phyloP scores from a whole-genome alignment of 2,329 filamentous ascomycete species.

The Penicillium sp. region DNA sequence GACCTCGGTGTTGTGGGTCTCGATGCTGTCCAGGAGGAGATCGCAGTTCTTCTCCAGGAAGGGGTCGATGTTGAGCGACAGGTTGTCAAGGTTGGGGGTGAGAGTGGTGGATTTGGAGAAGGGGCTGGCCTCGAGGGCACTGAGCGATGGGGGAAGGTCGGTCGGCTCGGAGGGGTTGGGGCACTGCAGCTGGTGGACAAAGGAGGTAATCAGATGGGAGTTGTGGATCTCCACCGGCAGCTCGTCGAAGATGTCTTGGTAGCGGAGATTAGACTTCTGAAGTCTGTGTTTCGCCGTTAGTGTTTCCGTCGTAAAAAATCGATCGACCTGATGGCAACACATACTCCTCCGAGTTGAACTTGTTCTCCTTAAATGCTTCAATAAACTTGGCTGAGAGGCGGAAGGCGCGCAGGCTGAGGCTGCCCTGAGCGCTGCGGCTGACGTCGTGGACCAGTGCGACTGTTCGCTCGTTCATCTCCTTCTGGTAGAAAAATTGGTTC shows the following conservation, averaged over 20 bases:
- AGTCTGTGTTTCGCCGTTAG: slow-evolving; percentile 58
- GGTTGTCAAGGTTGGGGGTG: slow-evolving; percentile 81
- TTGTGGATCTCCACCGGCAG: slow-evolving; percentile 89
- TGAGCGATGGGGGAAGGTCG: slow-evolving; percentile 72
- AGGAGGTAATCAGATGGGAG: slow-evolving; percentile 92
- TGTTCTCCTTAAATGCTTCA: slow-evolving; percentile 89
- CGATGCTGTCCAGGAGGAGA: slow-evolving; percentile 91
- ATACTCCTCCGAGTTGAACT: slow-evolving; percentile 95
- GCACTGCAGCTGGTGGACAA: slow-evolving; percentile 84
- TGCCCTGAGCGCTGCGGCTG: slow-evolving; percentile 88
- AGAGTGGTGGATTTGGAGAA: slow-evolving; percentile 62
- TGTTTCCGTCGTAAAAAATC: neutral
- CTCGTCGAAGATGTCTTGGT: slow-evolving; percentile 91
- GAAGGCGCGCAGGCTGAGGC: slow-evolving; percentile 86
- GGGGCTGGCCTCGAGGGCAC: slow-evolving; percentile 68
- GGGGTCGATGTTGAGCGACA: slow-evolving; percentile 92
- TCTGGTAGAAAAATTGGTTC: slow-evolving; percentile 97
- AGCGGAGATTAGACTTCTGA: slow-evolving; percentile 88
- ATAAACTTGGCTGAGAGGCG: slow-evolving; percentile 84
- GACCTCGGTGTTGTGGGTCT: slow-evolving; percentile 95
- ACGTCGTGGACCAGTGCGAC: slow-evolving; percentile 92
- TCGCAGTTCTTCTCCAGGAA: slow-evolving; percentile 99
- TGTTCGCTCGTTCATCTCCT: slow-evolving; percentile 79
- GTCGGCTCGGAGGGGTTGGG: slow-evolving; percentile 64
- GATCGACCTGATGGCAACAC: slow-evolving; percentile 29